Percentiles rank a stretch among this genome's conserved stretches.
Conservation (phyloP, 768 basidiomycete genomes). For the Suillus placidus region DNA sequence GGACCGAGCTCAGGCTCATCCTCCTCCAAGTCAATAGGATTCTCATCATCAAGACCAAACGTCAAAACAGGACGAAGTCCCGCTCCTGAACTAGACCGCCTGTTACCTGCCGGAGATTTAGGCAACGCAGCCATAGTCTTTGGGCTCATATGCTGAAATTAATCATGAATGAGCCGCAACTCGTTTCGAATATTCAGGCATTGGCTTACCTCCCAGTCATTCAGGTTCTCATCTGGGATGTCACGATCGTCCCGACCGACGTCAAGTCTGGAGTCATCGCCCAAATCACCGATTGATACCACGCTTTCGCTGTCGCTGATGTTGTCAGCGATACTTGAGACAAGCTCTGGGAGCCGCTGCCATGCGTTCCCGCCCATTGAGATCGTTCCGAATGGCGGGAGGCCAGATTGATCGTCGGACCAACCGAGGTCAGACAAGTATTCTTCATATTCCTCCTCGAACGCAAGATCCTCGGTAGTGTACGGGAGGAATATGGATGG, state of each 20-base stretch:
- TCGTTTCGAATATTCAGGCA: slow-evolving; percentile 8
- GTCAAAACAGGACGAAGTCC: slow-evolving; percentile 83
- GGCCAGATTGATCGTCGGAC: slow-evolving; percentile 57
- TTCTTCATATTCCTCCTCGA: slow-evolving; percentile 97
- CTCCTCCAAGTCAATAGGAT: slow-evolving; percentile 73
- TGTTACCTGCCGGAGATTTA: slow-evolving; percentile 82
- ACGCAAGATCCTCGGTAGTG: slow-evolving; percentile 91
- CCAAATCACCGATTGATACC: slow-evolving; percentile 85
- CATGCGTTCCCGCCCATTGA: slow-evolving; percentile 60
- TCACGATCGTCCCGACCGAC: slow-evolving; percentile 63
- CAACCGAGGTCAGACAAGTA: slow-evolving; percentile 87
- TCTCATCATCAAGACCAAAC: slow-evolving; percentile 75
- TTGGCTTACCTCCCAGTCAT: slow-evolving; percentile 89
- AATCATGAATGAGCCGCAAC: slow-evolving; percentile 9
- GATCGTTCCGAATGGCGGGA: slow-evolving; percentile 38
- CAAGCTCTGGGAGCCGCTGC: slow-evolving; percentile 80
- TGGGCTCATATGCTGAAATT: slow-evolving; percentile 86
- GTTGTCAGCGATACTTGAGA: slow-evolving; percentile 78
- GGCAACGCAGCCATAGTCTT: slow-evolving; percentile 93
- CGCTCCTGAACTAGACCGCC: slow-evolving; percentile 82
- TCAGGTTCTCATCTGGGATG: slow-evolving; percentile 75
- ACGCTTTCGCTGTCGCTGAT: slow-evolving; percentile 97
- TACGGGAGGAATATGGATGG: slow-evolving; percentile 86
- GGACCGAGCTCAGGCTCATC: slow-evolving; percentile 75
- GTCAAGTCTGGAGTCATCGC: slow-evolving; percentile 74